Conservation (phyloP, 2,329 filamentous ascomycete species). For the Pestalotiopsis sp. region DNA sequence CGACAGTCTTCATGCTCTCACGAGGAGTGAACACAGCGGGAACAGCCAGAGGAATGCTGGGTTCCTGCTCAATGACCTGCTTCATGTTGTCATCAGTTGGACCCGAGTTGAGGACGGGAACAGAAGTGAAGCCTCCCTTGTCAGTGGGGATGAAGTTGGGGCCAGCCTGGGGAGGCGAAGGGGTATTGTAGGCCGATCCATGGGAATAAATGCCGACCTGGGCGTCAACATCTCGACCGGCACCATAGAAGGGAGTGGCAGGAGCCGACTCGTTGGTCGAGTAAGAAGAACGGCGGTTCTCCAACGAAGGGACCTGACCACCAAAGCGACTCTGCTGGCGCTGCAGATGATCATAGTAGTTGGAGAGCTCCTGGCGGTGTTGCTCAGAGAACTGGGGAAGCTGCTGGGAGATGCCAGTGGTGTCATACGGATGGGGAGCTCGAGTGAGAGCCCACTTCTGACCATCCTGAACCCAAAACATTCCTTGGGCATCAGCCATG, state of each 20-base stretch:
- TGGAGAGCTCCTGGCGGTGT: conserved; percentile 44
- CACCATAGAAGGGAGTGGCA: conserved; percentile 65
- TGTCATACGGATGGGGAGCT: not conserved
- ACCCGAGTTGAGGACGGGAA: conserved; percentile 33
- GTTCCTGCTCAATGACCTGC: conserved; percentile 72
- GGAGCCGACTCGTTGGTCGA: conserved; percentile 69
- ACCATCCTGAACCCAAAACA: not conserved
- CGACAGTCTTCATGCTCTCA: conserved; percentile 85
- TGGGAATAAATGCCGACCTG: conserved; percentile 59
- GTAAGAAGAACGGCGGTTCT: conserved; percentile 69
- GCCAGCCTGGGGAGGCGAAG: conserved; percentile 64
- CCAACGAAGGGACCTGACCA: conserved; percentile 61
- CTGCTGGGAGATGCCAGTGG: not conserved
- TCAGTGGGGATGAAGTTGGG: conserved; percentile 35
- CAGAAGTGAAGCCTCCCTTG: conserved; percentile 40
- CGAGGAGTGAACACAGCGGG: conserved; percentile 86
- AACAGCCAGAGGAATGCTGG: conserved; percentile 82
- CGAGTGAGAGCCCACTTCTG: not conserved
- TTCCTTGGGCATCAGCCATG: not conserved
- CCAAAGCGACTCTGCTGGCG: conserved; percentile 33
- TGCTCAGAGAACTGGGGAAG: conserved; percentile 26
- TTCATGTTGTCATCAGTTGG: conserved; percentile 58
- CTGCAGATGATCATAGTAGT: conserved; percentile 56
- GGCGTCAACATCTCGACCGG: conserved; percentile 61
- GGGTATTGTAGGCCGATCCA: conserved; percentile 64